Base-by-base conservation (phyloP, 2,329 filamentous ascomycete species). In the Metarhizium album region DNA sequence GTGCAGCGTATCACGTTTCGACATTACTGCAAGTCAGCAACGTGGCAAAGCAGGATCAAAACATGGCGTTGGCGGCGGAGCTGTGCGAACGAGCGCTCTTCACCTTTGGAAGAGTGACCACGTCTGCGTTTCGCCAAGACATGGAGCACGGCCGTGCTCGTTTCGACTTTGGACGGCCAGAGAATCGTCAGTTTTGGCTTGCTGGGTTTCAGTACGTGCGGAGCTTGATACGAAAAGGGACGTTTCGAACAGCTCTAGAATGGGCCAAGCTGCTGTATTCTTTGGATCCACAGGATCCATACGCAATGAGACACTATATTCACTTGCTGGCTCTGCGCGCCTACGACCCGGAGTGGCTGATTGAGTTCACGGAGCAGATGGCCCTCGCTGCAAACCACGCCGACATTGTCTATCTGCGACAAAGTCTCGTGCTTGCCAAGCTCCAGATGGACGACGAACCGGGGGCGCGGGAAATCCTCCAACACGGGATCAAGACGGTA, bases 131-230 rank as follows among this genome's bases (percentile, higher is more conserved):
- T 64, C 76, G 84, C 7, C 80, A 80, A 51, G 83, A 84, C 55
- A 68, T 98, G 5, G 79, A 86, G 50, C 78, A 84, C 61, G 93
- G 93, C 33, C 83, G 83, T 57, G 90, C 89, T 5, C 79, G 88
- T 16, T 71, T 98, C 9, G 82, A 91, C 61, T 97, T 96, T 63
- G 70, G 76, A 20, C 76, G 88, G 37, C 84, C 86, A 0, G 90
- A 95, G 65, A 97, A 97, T 65, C 79, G 93, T 42, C 91, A 97
- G 65, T 83, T 98, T 56, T 95, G 87, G 83, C 80, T 97, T 35
- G 87, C 89, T 1, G 87, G 84, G 8, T 95, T 90, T 74, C 83
- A 90, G 58, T 96, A 96, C 60, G 84, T 97, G 59, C 81, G 80
- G 58, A 93, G 88, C 57, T 74, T 98, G 22, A 78, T 89, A 16